phyloP scores from a whole-genome alignment of 176 grass and related monocot species.

The Zizania latifolia region DNA sequence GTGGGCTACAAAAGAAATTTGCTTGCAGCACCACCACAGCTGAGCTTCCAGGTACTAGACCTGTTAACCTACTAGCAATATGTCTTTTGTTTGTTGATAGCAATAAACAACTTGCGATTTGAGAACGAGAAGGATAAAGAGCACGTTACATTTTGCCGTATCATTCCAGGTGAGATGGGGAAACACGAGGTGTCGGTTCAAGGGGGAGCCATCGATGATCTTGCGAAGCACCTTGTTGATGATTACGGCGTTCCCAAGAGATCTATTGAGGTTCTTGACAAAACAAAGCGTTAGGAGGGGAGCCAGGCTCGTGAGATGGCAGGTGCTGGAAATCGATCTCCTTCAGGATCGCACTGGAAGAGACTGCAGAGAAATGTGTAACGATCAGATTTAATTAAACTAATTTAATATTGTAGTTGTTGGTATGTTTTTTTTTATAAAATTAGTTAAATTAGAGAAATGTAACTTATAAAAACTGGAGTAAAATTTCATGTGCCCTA shows the following conservation, averaged over 20 bases:
- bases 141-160: not conserved
- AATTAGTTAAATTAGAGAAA: too few species aligned
- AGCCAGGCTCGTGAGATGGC: not conserved
- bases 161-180: constrained; percentile 74
- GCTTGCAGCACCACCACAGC: constrained; percentile 87
- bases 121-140: not conserved
- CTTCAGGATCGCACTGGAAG: not conserved
- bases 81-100: not conserved
- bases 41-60: constrained; percentile 69
- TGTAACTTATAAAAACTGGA: too few species aligned
- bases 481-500: too few species aligned
- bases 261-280: constrained; percentile 89
- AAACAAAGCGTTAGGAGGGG: constrained; percentile 70
- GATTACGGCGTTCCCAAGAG: constrained; percentile 85
- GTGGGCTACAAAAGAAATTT: constrained; percentile 93
- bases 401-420: too few species aligned
- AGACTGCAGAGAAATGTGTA: not conserved
- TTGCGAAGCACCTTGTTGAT: constrained; percentile 81
- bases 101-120: not conserved
- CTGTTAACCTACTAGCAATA: not conserved
- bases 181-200: constrained; percentile 82
- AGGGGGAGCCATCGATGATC: constrained; percentile 81
- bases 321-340: not conserved
- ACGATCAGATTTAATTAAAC: too few species aligned
- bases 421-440: too few species aligned